These are phyloP conservation scores for Phanerochaete carnosa DNA, from an alignment of 768 basidiomycete species.

Conservation along the genomic window DNA sequence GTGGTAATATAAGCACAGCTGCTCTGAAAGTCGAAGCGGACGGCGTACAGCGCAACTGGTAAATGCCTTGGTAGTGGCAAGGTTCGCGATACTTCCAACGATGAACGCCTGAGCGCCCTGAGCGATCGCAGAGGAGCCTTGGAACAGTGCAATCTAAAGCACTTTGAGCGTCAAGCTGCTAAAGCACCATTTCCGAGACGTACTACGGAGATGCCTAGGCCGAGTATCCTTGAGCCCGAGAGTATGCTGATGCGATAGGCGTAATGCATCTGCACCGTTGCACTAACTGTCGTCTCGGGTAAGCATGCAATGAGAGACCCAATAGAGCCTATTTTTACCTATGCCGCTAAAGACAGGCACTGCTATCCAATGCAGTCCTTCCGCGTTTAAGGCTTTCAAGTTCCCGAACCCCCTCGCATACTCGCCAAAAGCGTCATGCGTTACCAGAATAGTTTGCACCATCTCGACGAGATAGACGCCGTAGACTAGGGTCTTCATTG, in stretches of 20 bases:
- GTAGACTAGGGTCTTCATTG: conserved; percentile 12
- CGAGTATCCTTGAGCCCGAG: neutral
- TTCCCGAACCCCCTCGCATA: conserved; percentile 25
- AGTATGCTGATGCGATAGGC: neutral
- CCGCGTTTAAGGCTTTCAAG: conserved; percentile 2
- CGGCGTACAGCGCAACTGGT: neutral
- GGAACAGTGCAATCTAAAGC: neutral
- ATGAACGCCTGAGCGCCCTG: neutral
- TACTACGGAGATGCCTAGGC: neutral
- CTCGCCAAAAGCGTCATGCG: conserved; percentile 23
- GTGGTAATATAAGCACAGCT: too few species aligned
- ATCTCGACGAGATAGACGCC: conserved; percentile 6
- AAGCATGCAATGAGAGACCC: too few species aligned
- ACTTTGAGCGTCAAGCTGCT: neutral
- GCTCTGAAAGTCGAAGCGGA: too few species aligned
- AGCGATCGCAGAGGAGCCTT: neutral
- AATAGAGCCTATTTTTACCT: too few species aligned
- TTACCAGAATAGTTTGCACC: conserved; percentile 16
- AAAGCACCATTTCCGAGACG: neutral
- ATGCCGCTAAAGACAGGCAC: conserved; percentile 1
- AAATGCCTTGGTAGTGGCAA: neutral
- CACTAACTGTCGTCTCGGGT: too few species aligned
- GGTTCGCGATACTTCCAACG: neutral
- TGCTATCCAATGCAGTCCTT: neutral
- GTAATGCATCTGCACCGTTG: neutral